phyloP scores from a whole-genome alignment of 2,329 filamentous ascomycete species.

The Xylaria sp. region DNA sequence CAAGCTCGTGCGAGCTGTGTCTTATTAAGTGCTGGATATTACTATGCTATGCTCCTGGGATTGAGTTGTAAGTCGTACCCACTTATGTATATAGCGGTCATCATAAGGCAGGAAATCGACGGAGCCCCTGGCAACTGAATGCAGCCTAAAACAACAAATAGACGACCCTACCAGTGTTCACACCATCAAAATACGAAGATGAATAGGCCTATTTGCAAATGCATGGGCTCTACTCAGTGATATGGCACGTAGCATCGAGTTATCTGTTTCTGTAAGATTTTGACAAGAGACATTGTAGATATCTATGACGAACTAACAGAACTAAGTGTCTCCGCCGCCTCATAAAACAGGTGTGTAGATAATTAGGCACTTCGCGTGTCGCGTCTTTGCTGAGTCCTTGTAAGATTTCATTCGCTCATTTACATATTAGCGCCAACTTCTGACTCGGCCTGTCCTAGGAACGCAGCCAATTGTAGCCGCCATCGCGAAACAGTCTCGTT shows the following conservation, averaged over 20 bases:
- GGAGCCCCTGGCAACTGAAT: conserved; percentile 25
- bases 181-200: neutral
- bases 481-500: conserved; percentile 18
- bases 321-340: neutral
- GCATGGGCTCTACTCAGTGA: neutral
- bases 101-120: neutral
- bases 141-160: conserved; percentile 30
- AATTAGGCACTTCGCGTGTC: conserved; percentile 32
- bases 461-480: conserved; percentile 21
- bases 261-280: neutral
- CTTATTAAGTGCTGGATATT: neutral
- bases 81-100: neutral
- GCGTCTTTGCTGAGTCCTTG: conserved; percentile 26
- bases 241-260: neutral
- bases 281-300: too few relatives aligned
- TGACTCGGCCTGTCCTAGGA: conserved; percentile 23
- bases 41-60: neutral
- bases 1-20: neutral
- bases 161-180: neutral
- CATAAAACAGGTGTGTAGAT: neutral
- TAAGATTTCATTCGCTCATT: conserved; percentile 25
- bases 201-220: neutral
- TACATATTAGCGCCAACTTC: conserved; percentile 19
- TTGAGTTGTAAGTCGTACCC: neutral
- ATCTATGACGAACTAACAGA: too few relatives aligned